Evolutionary conservation across 140 eudicot genomes (phyloP).

Genomic region (Erigeron philadelphicus): DNA sequence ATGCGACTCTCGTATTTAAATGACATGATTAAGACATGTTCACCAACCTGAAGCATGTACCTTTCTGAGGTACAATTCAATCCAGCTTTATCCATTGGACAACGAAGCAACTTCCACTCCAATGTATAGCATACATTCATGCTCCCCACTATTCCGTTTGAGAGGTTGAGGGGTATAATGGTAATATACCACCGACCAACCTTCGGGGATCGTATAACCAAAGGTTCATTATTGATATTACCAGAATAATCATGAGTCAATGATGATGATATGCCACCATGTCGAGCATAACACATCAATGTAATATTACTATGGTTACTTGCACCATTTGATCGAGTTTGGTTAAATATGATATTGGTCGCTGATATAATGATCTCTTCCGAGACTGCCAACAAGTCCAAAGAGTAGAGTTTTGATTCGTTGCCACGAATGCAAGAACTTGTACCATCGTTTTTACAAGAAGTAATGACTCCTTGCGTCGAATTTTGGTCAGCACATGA

Average conservation of each 20-base stretch:
- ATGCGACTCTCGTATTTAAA: conserved; percentile 6
- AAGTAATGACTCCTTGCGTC: conserved; percentile 15
- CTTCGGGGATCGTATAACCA: conserved; percentile 38
- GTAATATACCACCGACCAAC: conserved; percentile 47
- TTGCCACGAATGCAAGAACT: conserved; percentile 28
- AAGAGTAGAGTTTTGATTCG: conserved; percentile 36
- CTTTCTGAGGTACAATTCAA: conserved; percentile 39
- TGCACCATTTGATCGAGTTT: conserved; percentile 25
- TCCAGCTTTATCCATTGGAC: conserved; percentile 44
- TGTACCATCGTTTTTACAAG: conserved; percentile 31
- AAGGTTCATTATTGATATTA: conserved; percentile 30
- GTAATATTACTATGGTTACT: conserved; percentile 14
- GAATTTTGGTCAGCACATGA: conserved; percentile 33
- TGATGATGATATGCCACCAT: conserved; percentile 39
- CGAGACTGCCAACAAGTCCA: conserved; percentile 33
- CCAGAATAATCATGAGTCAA: conserved; percentile 38
- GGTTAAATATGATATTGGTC: conserved; percentile 24
- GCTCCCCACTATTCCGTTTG: conserved; percentile 11
- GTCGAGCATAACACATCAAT: conserved; percentile 46
- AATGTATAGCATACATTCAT: conserved; percentile 38
- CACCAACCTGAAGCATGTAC: conserved; percentile 44
- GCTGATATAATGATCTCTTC: conserved; percentile 37
- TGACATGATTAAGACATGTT: conserved; percentile 15
- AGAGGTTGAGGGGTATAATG: conserved; percentile 24
- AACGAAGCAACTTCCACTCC: conserved; percentile 35